Base-by-base conservation (phyloP, 2,329 filamentous ascomycete species). In the Xylariales sp. region DNA sequence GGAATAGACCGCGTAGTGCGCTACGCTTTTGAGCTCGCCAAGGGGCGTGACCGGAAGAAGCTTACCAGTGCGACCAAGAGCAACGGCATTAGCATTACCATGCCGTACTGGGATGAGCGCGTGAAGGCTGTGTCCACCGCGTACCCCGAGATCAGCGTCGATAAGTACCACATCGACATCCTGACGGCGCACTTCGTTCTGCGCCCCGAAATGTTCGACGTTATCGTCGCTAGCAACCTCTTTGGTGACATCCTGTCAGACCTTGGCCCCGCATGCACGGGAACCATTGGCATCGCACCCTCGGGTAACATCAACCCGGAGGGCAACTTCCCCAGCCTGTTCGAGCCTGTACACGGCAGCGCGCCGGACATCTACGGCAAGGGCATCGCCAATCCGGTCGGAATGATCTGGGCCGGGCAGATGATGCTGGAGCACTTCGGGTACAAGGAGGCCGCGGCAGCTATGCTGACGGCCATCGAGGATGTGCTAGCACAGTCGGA, bases 361-460 rank as follows among this genome's bases (percentile, higher is more conserved):
- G 79, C 78, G 1, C 78, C 77, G 4, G 80, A 83, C 44, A 83
- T 84, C 38, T 75, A 74, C 1, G 78, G 81, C 4, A 74, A 77
- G 49, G 78, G 77, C 0, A 64, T 78, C 19, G 76, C 78, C 1
- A 83, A 83, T 50, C 78, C 79, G 0, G 68, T 84, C 0, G 80
- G 74, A 6, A 81, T 79, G 6, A 82, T 84, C 54, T 85, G 81
- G 82, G 81, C 79, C 1, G 80, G 76, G 0, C 78, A 80, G 5
- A 82, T 84, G 65, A 78, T 87, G 75, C 66, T 83, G 11, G 61
- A 70, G 28, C 82, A 80, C 71, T 55, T 84, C n/a, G 79, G 79
- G 0, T 62, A 79, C 41, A 66, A 72, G 23, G 63, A 70, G 4
- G 78, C 77, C 0, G 75, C 78, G 0, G 69, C 74, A 40, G 59